Conservation (phyloP, 2,329 filamentous ascomycete genomes). For the Venturia carpophila region DNA sequence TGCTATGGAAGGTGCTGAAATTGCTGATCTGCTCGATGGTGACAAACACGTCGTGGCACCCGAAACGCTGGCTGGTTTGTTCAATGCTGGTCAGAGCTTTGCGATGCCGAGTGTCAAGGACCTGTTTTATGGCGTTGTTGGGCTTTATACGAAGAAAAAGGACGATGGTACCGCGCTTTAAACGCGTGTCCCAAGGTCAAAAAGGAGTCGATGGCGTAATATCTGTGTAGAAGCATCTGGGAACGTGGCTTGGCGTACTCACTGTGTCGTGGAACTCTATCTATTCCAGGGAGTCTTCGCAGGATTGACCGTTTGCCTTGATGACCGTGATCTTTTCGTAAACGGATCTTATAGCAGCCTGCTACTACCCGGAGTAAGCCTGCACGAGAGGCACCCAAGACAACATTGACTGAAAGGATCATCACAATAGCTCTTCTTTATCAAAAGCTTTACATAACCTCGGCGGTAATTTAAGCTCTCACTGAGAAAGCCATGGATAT, state of each 20-base stretch:
- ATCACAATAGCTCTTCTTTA: too few species aligned
- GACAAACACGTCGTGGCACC: constrained; percentile 56
- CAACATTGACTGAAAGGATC: too few species aligned
- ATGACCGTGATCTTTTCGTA: too few species aligned
- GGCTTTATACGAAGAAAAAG: constrained; percentile 51
- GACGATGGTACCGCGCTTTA: not conserved
- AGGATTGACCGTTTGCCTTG: too few species aligned
- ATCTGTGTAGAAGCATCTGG: not conserved
- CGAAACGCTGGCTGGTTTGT: constrained; percentile 61
- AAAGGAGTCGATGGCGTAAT: not conserved
- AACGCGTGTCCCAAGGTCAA: not conserved
- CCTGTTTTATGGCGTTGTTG: constrained; percentile 65
- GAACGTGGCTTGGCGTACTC: not conserved
- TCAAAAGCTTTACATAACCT: too few species aligned
- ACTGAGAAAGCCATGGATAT: too few species aligned
- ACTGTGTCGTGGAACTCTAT: not conserved
- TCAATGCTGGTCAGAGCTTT: constrained; percentile 61
- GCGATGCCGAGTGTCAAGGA: constrained; percentile 65
- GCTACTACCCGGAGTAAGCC: too few species aligned
- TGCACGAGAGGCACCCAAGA: too few species aligned
- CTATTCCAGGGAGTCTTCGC: too few species aligned
- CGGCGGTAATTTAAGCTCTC: too few species aligned
- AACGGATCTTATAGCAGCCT: too few species aligned
- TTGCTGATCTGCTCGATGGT: constrained; percentile 37
- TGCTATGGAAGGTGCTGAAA: constrained; percentile 25